Evolutionary conservation across 345 rosid genomes (phyloP), one percentile per base, ranked within the genome.

Genomic region (Sonneratia caseolaris): DNA sequence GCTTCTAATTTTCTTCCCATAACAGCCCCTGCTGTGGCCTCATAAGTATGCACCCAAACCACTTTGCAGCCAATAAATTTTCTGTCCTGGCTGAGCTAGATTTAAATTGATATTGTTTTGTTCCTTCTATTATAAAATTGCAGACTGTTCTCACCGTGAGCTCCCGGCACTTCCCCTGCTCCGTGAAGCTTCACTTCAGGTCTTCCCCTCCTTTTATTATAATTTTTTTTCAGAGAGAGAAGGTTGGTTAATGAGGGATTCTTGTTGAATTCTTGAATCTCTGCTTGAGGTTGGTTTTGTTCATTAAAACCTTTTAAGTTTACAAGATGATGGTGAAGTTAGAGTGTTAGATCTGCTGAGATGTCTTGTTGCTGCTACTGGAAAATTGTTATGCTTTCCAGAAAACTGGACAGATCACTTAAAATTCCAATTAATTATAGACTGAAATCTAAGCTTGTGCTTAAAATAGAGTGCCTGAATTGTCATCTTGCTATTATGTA

Each of bases 141-240:
- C 74, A 90, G 98, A 94, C 89, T 89, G 93, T 72, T 91, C 95
- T 76, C 97, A 89, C 76, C 93, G 93, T 73, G 92, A 88, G 72
- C 89, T 92, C 18, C 97, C 96, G 68, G 74, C 97, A n/a, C 90
- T 89, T 45, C 82, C 83, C 16, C 80, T 95, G 61, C 87, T 88
- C 74, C 90, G 93, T 19, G 89, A 86, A 78, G 86, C 91, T 72
- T 83, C 99, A 21, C 72, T 47, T 47, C 51, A 47, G 51, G 51
- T 95, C 75, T 76, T 7, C 8, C 19, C 3, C 66, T 62, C 27
- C 5, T 12, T 32, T 62, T 1, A 32, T 32, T 0, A 27, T 27
- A 27, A 27, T 27, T 27, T 27, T 27, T 27, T 27, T 27, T 27
- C 32, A 40, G 43, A 40, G 8, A 59, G 18, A 12, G 36, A 59